Base-by-base conservation (phyloP, 2,329 filamentous ascomycete genomes). In the Aspergillus novoparasiticus region DNA sequence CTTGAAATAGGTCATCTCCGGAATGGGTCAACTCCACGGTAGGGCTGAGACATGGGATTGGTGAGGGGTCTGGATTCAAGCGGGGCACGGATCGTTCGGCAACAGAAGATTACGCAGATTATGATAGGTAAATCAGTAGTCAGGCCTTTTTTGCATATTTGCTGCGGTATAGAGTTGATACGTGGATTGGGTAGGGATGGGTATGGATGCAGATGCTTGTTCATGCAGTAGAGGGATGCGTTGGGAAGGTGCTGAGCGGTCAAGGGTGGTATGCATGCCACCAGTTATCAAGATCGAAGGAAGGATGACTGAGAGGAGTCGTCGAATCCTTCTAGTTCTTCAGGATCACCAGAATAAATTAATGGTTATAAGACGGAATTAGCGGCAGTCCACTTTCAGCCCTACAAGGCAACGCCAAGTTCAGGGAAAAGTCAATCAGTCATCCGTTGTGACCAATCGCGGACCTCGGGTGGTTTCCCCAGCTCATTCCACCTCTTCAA, bases 401-500 rank as follows among this genome's bases (percentile, higher is more conserved):
- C 70, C 68, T 72, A 72, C 62, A 63, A 57, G 70, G 67, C 64
- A 45, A 56, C 21, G 66, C 66, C 69, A 70, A 69, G 69, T 34
- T 43, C 59, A 59, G 53, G n/a, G 11, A 6, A 39, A 55, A 55
- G 51, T 39, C 32, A 36, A 54, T 36, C 23, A 57, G 55, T 32
- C n/a, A 45, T 16, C 39, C 19, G 12, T 9, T 9, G 21, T 26
- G 41, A 63, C 43, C 57, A 58, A 51, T 60, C 48, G 39, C 14
- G 14, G 34, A 36, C 14, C 34, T 36, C 34, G 39, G 39, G 16
- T 16, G 14, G 39, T n/a, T 39, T n/a, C 39, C 39, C 39, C 39
- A 41, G 50, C 26, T 39, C 28, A 21, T 26, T 23, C 12, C 39
- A 41, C 16, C 6, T 26, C 21, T 32, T 21, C 11, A 11, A 14